Evolutionary conservation across 495 filamentous ascomycete species (phyloP), one percentile per base, ranked within the genome.

Genomic region (Penicillium maclennaniae): DNA sequence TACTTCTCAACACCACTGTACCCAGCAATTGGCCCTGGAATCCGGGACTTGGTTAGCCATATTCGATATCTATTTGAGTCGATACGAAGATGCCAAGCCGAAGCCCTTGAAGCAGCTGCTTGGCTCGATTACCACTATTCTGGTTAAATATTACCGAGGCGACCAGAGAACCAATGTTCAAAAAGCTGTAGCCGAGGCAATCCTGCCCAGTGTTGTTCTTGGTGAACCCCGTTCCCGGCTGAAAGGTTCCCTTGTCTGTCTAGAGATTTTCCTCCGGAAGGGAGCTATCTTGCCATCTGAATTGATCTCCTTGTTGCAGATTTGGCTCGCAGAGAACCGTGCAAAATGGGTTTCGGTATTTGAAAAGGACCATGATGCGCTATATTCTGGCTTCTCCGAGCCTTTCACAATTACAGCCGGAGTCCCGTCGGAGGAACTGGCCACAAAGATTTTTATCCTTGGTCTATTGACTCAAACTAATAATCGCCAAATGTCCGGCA

Each of bases 101-200:
- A 86, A 90, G 47, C 84, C 88, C 26, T 79, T 91, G 78, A 84
- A 84, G 62, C 85, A 89, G 55, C 74, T 92, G 0, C 67, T 95
- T 42, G 73, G 81, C 56, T 76, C 82, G 40, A 64, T 88, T 47
- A 74, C 73, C 31, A 66, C 71, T 17, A 74, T 83, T 7, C 60
- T 85, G 38, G 69, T 61, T 15, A 80, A 69, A 34, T 79, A 81
- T 48, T 76, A 79, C 8, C 51, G 64, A 65, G 45, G 58, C 61
- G 15, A 58, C 60, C 39, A 69, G 47, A 57, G 46, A 42, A 12
- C 16, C 19, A 17, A 48, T 12, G 62, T 73, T 14, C 49, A 63
- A 31, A 51, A 48, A 10, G 58, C 54, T 16, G 43, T 73, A 15
- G 49, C 60, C 6, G 44, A 68, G 28, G 57, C 61, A 1, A 61